Percentiles rank a stretch among this genome's conserved stretches.
phyloP scores from a whole-genome alignment of 2,329 filamentous ascomycete species.

The Penicillium sp. region DNA sequence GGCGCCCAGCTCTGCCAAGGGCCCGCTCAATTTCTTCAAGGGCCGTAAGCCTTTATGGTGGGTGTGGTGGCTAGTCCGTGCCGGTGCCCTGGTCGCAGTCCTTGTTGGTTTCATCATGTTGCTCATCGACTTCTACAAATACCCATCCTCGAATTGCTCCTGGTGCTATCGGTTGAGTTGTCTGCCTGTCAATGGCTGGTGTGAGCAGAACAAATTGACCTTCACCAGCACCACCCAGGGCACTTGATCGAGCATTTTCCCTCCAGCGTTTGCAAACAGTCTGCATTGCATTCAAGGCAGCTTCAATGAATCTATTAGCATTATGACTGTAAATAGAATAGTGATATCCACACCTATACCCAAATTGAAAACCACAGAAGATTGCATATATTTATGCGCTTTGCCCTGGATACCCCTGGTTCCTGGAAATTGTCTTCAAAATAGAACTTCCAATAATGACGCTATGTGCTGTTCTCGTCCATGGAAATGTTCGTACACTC shows the following conservation, averaged over 20 bases:
- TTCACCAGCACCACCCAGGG: neutral
- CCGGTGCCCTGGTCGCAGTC: slow-evolving; percentile 72
- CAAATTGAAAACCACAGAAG: neutral
- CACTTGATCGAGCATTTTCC: neutral
- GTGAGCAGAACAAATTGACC: slow-evolving; percentile 37
- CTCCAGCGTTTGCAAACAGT: neutral
- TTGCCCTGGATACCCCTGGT: neutral
- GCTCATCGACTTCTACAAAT: slow-evolving; percentile 86
- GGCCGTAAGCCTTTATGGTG: slow-evolving; percentile 93
- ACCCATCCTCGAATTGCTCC: slow-evolving; percentile 65
- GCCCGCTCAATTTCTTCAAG: slow-evolving; percentile 73
- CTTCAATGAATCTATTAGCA: slow-evolving; percentile 1
- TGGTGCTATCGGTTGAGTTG: slow-evolving; percentile 98
- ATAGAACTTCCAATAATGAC: neutral
- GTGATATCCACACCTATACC: neutral
- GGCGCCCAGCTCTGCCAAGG: slow-evolving; percentile 6
- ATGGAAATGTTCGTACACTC: neutral
- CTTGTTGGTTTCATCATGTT: slow-evolving; percentile 83
- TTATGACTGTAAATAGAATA: slow-evolving; percentile 6
- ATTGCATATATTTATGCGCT: too few species aligned
- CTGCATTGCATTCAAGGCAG: neutral
- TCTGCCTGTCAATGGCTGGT: slow-evolving; percentile 56
- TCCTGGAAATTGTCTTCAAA: neutral
- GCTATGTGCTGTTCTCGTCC: neutral
- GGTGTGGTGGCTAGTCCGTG: slow-evolving; percentile 91